Evolutionary conservation across 441 rosid genomes (phyloP).

Genomic region (Breynia disticha): DNA sequence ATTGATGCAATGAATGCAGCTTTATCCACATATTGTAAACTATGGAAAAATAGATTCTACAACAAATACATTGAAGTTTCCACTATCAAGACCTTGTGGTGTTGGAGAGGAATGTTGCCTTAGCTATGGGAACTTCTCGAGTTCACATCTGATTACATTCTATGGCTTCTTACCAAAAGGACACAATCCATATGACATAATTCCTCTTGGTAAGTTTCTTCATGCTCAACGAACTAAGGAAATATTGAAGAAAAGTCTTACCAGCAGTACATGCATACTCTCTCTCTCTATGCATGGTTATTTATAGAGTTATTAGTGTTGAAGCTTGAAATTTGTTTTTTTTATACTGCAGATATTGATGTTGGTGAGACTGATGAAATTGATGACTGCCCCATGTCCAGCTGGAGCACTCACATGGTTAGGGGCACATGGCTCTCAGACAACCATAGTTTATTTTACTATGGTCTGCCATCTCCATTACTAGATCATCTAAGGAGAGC

Average conservation of each 20-base stretch:
- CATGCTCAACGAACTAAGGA: background rate
- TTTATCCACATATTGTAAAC: conserved; percentile 59
- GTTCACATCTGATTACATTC: conserved; percentile 73
- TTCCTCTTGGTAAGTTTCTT: conserved; percentile 57
- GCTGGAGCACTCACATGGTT: conserved; percentile 71
- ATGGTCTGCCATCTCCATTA: conserved; percentile 76
- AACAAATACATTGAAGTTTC: conserved; percentile 61
- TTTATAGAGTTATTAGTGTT: too few species aligned
- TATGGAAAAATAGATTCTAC: conserved; percentile 70
- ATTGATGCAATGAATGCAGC: conserved; percentile 27
- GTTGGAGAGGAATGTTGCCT: conserved; percentile 78
- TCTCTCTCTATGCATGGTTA: too few species aligned
- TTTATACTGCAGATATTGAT: conserved; percentile 54
- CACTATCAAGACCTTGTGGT: conserved; percentile 61
- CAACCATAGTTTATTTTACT: conserved; percentile 54
- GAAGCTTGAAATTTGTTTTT: background rate
- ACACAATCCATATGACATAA: conserved; percentile 72
- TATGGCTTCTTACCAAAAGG: conserved; percentile 79
- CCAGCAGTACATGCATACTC: too few species aligned
- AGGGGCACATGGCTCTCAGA: conserved; percentile 87
- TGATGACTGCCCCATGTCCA: conserved; percentile 27
- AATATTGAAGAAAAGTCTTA: too few species aligned
- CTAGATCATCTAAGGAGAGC: conserved; percentile 57
- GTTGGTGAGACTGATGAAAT: conserved; percentile 28
- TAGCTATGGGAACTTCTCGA: conserved; percentile 77